A percentile compares a stretch with the other conserved stretches of the same genome.
Evolutionary conservation across 148 eudicot species (phyloP).

Genomic region (Suaeda aralocaspica): DNA sequence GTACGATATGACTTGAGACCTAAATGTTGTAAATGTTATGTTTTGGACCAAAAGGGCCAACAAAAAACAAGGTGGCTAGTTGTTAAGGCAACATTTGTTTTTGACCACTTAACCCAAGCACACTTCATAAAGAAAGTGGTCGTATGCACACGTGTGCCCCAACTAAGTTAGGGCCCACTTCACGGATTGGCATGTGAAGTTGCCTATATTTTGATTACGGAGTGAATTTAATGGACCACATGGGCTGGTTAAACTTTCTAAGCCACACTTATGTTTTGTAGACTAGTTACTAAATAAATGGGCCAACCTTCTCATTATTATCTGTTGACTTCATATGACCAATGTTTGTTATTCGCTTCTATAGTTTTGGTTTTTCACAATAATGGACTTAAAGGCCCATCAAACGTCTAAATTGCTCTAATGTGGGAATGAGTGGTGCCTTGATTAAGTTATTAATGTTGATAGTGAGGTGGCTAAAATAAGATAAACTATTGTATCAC

Average conservation of each 20-base stretch:
- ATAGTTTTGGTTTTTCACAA: not conserved
- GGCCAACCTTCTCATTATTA: slow-evolving; percentile 12
- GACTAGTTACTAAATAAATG: not conserved
- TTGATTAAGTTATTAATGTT: too few relatives aligned
- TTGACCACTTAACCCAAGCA: slow-evolving; percentile 4
- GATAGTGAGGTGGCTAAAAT: too few relatives aligned
- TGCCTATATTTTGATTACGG: not conserved
- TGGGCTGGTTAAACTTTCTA: slow-evolving; percentile 9
- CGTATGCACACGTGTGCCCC: slow-evolving; percentile 20
- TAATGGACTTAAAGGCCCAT: not conserved
- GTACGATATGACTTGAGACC: too few relatives aligned
- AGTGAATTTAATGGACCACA: slow-evolving; percentile 16
- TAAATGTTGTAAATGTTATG: too few relatives aligned
- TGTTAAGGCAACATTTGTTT: slow-evolving; percentile 16
- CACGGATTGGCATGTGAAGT: slow-evolving; percentile 5
- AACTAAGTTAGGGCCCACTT: slow-evolving; percentile 5
- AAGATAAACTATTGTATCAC: too few relatives aligned
- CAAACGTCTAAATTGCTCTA: not conserved
- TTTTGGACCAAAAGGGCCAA: slow-evolving; percentile 2
- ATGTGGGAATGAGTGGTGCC: too few relatives aligned
- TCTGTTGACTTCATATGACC: slow-evolving; percentile 2
- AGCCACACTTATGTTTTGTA: not conserved
- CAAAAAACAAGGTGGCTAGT: not conserved
- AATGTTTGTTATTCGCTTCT: not conserved
- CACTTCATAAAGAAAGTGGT: too few relatives aligned